Evolutionary conservation across 495 filamentous ascomycete species (phyloP).

Genomic region (Aspergillus steynii): DNA sequence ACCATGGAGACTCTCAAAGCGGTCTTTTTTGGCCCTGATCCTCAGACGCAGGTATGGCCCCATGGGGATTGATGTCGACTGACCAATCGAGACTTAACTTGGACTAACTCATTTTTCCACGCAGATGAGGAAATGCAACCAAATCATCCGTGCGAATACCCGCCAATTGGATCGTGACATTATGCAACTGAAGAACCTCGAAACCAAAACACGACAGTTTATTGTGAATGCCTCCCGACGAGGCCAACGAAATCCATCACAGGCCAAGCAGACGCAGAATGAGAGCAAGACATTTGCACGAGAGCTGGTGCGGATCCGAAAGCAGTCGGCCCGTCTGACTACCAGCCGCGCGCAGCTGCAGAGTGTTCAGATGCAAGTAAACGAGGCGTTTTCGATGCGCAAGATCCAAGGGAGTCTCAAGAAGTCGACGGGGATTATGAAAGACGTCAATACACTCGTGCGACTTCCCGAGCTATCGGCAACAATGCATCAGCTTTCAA

Average conservation of each 20-base stretch:
- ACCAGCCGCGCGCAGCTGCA: slow-evolving; percentile 90
- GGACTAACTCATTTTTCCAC: slow-evolving; percentile 4
- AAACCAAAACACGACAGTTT: slow-evolving; percentile 80
- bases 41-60: slow-evolving; percentile 72
- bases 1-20: slow-evolving; percentile 84
- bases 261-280: slow-evolving; percentile 69
- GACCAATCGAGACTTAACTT: neutral
- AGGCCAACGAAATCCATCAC: slow-evolving; percentile 71
- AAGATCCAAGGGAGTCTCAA: slow-evolving; percentile 94
- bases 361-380: slow-evolving; percentile 96
- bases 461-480: slow-evolving; percentile 80
- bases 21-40: slow-evolving; percentile 90
- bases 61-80: neutral
- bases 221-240: slow-evolving; percentile 80
- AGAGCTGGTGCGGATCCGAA: slow-evolving; percentile 82
- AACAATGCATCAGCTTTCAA: slow-evolving; percentile 86
- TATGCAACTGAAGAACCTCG: slow-evolving; percentile 66
- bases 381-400: slow-evolving; percentile 90
- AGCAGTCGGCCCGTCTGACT: slow-evolving; percentile 67
- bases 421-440: slow-evolving; percentile 90
- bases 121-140: slow-evolving; percentile 94
- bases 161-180: slow-evolving; percentile 97
- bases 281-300: slow-evolving; percentile 85
- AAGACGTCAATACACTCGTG: slow-evolving; percentile 87
- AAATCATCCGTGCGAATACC: slow-evolving; percentile 84